phyloP scores from a whole-genome alignment of 208 protist species.

The Leishmania braziliensis region DNA sequence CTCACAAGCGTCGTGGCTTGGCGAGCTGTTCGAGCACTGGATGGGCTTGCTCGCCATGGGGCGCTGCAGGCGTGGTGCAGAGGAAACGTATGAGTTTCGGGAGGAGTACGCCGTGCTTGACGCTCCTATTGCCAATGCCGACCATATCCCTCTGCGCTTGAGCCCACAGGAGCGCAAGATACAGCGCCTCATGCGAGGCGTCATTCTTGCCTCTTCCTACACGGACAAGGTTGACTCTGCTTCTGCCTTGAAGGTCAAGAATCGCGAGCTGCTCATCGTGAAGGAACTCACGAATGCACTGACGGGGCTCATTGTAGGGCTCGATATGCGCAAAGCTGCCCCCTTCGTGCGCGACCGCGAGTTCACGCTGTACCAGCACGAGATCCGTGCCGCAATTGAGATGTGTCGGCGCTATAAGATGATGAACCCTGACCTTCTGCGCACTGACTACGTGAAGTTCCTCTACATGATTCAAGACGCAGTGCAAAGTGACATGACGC shows the following conservation, averaged over 20 bases:
- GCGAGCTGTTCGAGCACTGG: conserved; percentile 17
- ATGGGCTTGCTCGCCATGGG: conserved; percentile 33
- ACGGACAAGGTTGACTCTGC: conserved; percentile 91
- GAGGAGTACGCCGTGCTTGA: conserved; percentile 76
- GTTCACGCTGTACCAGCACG: conserved; percentile 66
- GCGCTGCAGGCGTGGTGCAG: conserved; percentile 27
- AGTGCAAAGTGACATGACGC: conserved; percentile 67
- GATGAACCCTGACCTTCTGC: conserved; percentile 95
- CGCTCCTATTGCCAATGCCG: conserved; percentile 76
- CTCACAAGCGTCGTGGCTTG: conserved; percentile 27
- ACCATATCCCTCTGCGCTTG: conserved; percentile 89
- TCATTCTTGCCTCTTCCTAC: conserved; percentile 89
- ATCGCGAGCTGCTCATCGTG: conserved; percentile 67
- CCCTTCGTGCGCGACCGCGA: conserved; percentile 60
- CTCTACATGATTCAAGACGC: conserved; percentile 93
- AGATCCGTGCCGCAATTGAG: conserved; percentile 79
- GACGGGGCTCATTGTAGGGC: conserved; percentile 80
- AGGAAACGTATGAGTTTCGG: conserved; percentile 37
- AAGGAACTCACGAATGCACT: conserved; percentile 84
- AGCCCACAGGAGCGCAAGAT: conserved; percentile 81
- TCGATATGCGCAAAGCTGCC: conserved; percentile 68
- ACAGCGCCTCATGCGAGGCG: conserved; percentile 86
- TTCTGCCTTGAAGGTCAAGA: conserved; percentile 52
- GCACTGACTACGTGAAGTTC: conserved; percentile 93
- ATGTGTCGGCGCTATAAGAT: conserved; percentile 93